Evolutionary conservation across 1,284 basidiomycete genomes (phyloP).

Genomic region (Agroathelia rolfsii): DNA sequence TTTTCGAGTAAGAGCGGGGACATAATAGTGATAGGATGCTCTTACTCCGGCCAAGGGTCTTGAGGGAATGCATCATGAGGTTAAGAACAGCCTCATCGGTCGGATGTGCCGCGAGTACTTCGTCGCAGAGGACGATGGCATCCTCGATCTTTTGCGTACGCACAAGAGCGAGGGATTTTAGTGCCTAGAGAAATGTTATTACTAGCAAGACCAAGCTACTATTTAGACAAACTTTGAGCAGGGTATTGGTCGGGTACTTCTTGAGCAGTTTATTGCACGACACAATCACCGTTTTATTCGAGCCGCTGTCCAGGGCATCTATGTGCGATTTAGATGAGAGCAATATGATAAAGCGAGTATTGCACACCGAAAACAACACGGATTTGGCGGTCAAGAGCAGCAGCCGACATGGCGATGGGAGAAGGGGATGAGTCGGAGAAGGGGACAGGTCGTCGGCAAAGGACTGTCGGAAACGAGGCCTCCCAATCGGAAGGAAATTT

Average conservation of each 20-base stretch:
- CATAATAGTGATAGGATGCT: background rate
- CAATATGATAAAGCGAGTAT: constrained; percentile 3
- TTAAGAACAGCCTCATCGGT: constrained; percentile 62
- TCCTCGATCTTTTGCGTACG: constrained; percentile 77
- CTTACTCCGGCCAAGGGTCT: constrained; percentile 67
- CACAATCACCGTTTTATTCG: constrained; percentile 76
- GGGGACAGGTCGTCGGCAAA: too few relatives aligned
- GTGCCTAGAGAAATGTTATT: constrained; percentile 35
- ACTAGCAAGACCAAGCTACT: background rate
- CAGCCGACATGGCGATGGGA: constrained; percentile 26
- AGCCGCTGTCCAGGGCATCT: constrained; percentile 79
- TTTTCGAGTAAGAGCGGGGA: background rate
- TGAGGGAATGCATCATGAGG: constrained; percentile 74
- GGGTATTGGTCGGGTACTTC: constrained; percentile 61
- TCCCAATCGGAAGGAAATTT: too few relatives aligned
- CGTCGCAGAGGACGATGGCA: constrained; percentile 66
- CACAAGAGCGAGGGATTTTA: constrained; percentile 77
- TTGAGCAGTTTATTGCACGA: constrained; percentile 80
- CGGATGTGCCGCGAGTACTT: constrained; percentile 60
- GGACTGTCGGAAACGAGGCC: too few relatives aligned
- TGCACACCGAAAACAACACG: constrained; percentile 66
- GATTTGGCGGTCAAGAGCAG: constrained; percentile 65
- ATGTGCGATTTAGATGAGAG: constrained; percentile 8
- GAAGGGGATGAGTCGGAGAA: too few relatives aligned
- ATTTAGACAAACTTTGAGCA: constrained; percentile 51